phyloP scores from a whole-genome alignment of 2,329 filamentous ascomycete genomes.

The Cytospora piceae region DNA sequence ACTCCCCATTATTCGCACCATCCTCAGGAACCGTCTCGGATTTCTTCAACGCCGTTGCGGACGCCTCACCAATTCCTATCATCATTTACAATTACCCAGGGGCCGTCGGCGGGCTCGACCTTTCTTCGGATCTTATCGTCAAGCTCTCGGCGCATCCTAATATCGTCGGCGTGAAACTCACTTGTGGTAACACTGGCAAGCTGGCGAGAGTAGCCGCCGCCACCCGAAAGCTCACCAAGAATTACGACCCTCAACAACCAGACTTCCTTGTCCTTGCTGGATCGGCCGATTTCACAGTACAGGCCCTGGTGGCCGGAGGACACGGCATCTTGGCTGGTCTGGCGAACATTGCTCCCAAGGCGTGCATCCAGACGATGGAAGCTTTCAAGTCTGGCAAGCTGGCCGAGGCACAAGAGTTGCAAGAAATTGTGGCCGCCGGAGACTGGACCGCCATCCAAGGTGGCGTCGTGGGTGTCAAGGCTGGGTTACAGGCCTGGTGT shows the following conservation, averaged over 20 bases:
- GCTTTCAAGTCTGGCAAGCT: conserved; percentile 62
- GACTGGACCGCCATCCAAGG: conserved; percentile 76
- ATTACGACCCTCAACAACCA: conserved; percentile 41
- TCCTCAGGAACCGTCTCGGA: conserved; percentile 63
- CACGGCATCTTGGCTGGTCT: conserved; percentile 74
- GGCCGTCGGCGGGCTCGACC: conserved; percentile 64
- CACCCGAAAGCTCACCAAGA: conserved; percentile 49
- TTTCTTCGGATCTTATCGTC: conserved; percentile 65
- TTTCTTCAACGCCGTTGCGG: conserved; percentile 69
- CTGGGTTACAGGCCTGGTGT: conserved; percentile 65
- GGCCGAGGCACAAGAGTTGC: conserved; percentile 64
- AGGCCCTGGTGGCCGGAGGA: conserved; percentile 69
- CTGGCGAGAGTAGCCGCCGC: conserved; percentile 65
- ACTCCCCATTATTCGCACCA: conserved; percentile 67
- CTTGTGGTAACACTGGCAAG: conserved; percentile 72
- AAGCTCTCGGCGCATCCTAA: conserved; percentile 64
- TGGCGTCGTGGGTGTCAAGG: conserved; percentile 73
- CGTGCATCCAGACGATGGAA: conserved; percentile 64
- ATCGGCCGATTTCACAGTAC: conserved; percentile 73
- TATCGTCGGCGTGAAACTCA: conserved; percentile 71
- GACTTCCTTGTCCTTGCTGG: conserved; percentile 73
- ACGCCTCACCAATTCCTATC: conserved; percentile 65
- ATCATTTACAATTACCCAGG: conserved; percentile 74
- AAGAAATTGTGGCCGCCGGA: conserved; percentile 67
- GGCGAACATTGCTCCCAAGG: conserved; percentile 71